Conservation (phyloP, 2,329 filamentous ascomycete species). For the Immersiporthe knoxdaviesiana region DNA sequence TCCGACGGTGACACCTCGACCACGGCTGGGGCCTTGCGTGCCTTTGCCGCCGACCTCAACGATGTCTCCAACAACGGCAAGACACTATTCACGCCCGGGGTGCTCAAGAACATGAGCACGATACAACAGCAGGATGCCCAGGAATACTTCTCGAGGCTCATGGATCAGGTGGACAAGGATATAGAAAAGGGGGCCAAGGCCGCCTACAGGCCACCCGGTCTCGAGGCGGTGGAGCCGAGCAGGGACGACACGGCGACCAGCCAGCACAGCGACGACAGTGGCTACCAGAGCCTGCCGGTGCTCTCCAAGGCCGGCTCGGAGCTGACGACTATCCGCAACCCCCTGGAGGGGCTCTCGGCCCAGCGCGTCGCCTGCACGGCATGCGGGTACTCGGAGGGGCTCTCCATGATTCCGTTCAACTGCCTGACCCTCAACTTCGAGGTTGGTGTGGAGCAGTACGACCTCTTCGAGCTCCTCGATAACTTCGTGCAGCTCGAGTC, state of each 20-base stretch:
- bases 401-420: constrained; percentile 91
- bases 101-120: constrained; percentile 89
- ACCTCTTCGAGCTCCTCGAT: constrained; percentile 78
- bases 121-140: constrained; percentile 98
- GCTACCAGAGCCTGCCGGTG: constrained; percentile 53
- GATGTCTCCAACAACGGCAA: constrained; percentile 71
- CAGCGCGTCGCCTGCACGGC: constrained; percentile 85
- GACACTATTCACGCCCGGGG: constrained; percentile 78
- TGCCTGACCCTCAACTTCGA: constrained; percentile 87
- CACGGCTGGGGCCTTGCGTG: constrained; percentile 57
- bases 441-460: constrained; percentile 61
- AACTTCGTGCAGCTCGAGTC: constrained; percentile 82
- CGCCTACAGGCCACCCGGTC: constrained; percentile 41
- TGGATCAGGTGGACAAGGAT: constrained; percentile 84
- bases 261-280: constrained; percentile 60
- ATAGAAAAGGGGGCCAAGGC: constrained; percentile 54
- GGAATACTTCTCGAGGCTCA: constrained; percentile 90
- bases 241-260: constrained; percentile 50
- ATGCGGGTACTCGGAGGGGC: constrained; percentile 85
- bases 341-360: constrained; percentile 83
- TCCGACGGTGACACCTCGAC: constrained; percentile 30
- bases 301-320: constrained; percentile 43
- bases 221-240: constrained; percentile 43
- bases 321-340: constrained; percentile 61
- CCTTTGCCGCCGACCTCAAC: constrained; percentile 72